Conservation (phyloP, 257 asterid species). For the Eustoma russellianum region DNA sequence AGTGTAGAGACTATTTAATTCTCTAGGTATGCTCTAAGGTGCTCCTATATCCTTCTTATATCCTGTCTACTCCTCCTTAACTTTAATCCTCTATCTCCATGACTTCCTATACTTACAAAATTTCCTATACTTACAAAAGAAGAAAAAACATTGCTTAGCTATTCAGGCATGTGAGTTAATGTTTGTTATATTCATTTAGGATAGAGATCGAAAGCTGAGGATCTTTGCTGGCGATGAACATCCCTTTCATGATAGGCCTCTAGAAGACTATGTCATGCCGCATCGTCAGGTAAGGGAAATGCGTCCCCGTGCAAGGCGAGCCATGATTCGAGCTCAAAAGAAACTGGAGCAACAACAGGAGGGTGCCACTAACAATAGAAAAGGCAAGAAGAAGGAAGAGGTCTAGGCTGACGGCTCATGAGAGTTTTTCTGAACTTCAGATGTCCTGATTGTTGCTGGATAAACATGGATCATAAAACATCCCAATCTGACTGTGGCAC, state of each 20-base stretch:
- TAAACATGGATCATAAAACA: too few species aligned
- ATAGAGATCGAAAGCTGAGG: conserved; percentile 81
- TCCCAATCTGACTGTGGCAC: too few species aligned
- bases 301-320: conserved; percentile 85
- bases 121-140: too few species aligned
- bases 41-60: too few species aligned
- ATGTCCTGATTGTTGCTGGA: too few species aligned
- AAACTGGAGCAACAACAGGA: conserved; percentile 70
- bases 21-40: too few species aligned
- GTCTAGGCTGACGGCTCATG: conserved; percentile 30
- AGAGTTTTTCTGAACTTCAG: neutral
- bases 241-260: conserved; percentile 74
- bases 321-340: conserved; percentile 88
- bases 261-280: conserved; percentile 72
- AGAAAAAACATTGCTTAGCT: too few species aligned
- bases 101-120: too few species aligned
- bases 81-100: too few species aligned
- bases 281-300: conserved; percentile 81
- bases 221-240: conserved; percentile 78
- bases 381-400: conserved; percentile 53
- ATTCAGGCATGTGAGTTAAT: neutral
- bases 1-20: too few species aligned
- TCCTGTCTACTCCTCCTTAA: too few species aligned
- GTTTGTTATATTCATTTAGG: conserved; percentile 31
- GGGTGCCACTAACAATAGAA: conserved; percentile 35